phyloP scores from a whole-genome alignment of 2,329 filamentous ascomycete genomes.

The Didymella glomerata region DNA sequence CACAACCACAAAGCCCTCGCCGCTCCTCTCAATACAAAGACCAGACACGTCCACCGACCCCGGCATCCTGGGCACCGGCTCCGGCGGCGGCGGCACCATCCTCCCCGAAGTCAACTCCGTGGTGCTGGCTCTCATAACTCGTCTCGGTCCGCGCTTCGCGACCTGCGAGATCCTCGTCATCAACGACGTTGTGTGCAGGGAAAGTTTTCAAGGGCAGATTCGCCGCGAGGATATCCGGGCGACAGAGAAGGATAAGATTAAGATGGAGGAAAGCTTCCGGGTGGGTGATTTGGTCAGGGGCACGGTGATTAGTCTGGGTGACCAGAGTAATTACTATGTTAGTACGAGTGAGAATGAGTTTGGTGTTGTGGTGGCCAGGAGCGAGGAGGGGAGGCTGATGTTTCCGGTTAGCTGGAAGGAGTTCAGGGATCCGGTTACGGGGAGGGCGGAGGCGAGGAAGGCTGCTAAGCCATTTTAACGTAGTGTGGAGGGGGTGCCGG shows the following conservation, averaged over 20 bases:
- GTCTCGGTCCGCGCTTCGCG: conserved; percentile 85
- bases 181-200: conserved; percentile 69
- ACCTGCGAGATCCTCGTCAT: conserved; percentile 87
- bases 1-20: conserved; percentile 57
- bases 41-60: conserved; percentile 25
- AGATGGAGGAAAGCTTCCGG: conserved; percentile 87
- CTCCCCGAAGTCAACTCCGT: conserved; percentile 82
- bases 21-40: conserved; percentile 51
- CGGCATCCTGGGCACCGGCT: conserved; percentile 32
- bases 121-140: conserved; percentile 85
- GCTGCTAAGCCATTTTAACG: conserved; percentile 82
- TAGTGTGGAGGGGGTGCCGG: too few relatives aligned
- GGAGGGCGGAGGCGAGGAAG: conserved; percentile 80
- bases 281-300: conserved; percentile 92
- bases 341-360: conserved; percentile 89
- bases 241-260: conserved; percentile 94
- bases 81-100: conserved; percentile 67
- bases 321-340: conserved; percentile 96
- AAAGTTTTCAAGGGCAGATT: conserved; percentile 86
- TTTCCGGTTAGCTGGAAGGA: conserved; percentile 95
- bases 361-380: conserved; percentile 91
- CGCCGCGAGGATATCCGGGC: conserved; percentile 90
- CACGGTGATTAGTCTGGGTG: conserved; percentile 87
- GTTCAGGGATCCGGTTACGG: conserved; percentile 84
- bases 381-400: conserved; percentile 89